Conservation (phyloP, 768 basidiomycete genomes). For the Tulasnella sp. region DNA sequence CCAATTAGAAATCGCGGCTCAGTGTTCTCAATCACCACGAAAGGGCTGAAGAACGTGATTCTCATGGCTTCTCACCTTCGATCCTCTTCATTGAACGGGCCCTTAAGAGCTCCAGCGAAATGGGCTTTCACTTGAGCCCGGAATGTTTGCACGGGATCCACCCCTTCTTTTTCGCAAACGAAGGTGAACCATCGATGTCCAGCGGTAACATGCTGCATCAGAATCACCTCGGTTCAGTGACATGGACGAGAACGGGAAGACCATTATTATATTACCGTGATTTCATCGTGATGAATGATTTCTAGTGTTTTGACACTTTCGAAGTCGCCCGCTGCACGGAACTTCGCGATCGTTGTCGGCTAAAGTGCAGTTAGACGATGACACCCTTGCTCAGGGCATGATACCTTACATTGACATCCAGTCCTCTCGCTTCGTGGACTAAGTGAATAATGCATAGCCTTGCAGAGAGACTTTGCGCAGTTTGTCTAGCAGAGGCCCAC, state of each 20-base stretch:
- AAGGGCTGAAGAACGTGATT: background rate
- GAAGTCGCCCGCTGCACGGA: slow-evolving; percentile 46
- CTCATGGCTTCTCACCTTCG: slow-evolving; percentile 26
- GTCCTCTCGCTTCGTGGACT: slow-evolving; percentile 70
- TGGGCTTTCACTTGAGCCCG: slow-evolving; percentile 53
- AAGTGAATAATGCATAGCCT: slow-evolving; percentile 75
- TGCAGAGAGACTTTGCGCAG: slow-evolving; percentile 50
- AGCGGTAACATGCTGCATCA: slow-evolving; percentile 54
- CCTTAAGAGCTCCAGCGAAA: slow-evolving; percentile 61
- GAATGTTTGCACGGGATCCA: slow-evolving; percentile 54
- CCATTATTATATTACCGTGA: slow-evolving; percentile 23
- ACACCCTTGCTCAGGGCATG: no score
- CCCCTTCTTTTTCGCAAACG: slow-evolving; percentile 43
- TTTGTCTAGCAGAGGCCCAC: slow-evolving; percentile 65
- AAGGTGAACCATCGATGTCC: slow-evolving; percentile 78
- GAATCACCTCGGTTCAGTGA: background rate
- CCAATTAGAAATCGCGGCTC: background rate
- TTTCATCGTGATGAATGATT: slow-evolving; percentile 69
- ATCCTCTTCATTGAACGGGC: slow-evolving; percentile 70
- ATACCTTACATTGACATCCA: slow-evolving; percentile 62
- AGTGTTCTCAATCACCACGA: no score
- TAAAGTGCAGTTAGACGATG: no score
- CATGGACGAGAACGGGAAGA: background rate
- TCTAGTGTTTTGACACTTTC: slow-evolving; percentile 58
- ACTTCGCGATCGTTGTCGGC: slow-evolving; percentile 61